phyloP scores from a whole-genome alignment of 192 early-diverging fungal species.

The Gryganskiella cystojenkinii region DNA sequence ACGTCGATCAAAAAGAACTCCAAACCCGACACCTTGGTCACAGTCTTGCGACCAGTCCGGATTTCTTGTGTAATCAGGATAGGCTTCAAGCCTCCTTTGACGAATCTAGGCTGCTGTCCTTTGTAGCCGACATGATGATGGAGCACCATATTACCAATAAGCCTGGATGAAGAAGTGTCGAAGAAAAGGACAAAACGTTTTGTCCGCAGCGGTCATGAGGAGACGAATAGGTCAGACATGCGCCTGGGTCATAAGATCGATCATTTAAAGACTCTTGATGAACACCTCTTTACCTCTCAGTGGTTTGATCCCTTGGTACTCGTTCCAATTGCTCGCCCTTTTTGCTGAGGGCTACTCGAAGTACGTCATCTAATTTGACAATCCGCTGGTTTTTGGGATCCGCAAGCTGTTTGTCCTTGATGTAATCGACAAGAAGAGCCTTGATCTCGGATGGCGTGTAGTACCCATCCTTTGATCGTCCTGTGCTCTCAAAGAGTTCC shows the following conservation, averaged over 20 bases:
- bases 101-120: conserved; percentile 30
- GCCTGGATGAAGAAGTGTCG: too few species aligned
- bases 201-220: background rate
- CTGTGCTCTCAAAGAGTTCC: conserved; percentile 65
- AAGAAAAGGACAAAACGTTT: background rate
- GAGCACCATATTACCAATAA: conserved; percentile 35
- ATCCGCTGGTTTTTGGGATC: conserved; percentile 62
- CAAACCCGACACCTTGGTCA: conserved; percentile 72
- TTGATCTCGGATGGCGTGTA: conserved; percentile 72
- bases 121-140: conserved; percentile 37
- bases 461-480: conserved; percentile 59
- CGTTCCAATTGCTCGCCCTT: conserved; percentile 35
- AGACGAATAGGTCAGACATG: background rate
- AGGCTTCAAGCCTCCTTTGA: conserved; percentile 58
- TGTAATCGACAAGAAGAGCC: conserved; percentile 68
- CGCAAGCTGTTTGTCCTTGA: conserved; percentile 67
- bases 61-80: conserved; percentile 68
- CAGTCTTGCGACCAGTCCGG: conserved; percentile 70
- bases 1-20: conserved; percentile 73
- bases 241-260: background rate
- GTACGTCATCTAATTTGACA: conserved; percentile 22
- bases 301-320: conserved; percentile 27
- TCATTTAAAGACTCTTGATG: background rate
- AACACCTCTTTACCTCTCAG: conserved; percentile 37
- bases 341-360: conserved; percentile 20